phyloP scores from a whole-genome alignment of 345 rosid genomes.

The Bruguiera sexangula region DNA sequence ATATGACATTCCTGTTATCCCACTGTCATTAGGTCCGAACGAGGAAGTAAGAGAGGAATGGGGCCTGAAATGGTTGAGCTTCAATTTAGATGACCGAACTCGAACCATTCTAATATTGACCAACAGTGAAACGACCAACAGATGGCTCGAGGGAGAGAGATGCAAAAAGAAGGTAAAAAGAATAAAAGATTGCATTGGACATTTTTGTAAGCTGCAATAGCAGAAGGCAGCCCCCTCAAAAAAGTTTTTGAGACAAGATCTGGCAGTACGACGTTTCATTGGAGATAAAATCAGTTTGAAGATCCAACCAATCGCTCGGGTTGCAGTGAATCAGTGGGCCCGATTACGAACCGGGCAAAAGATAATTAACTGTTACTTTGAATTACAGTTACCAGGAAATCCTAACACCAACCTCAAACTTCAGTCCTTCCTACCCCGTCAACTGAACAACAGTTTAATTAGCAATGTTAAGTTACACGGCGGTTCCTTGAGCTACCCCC shows the following conservation, averaged over 20 bases:
- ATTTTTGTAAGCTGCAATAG: too few relatives aligned
- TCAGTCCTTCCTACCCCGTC: conserved; percentile 34
- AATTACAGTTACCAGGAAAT: conserved; percentile 31
- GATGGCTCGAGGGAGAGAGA: too few relatives aligned
- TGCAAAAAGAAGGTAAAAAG: too few relatives aligned
- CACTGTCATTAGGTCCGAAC: too few relatives aligned
- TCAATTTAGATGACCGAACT: too few relatives aligned
- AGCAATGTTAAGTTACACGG: conserved; percentile 31
- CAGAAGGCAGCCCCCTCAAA: too few relatives aligned
- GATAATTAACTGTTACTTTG: conserved; percentile 20
- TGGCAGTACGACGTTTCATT: not conserved
- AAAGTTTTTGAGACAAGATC: not conserved
- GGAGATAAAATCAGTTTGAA: not conserved
- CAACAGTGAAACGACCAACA: too few relatives aligned
- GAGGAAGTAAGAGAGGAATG: too few relatives aligned
- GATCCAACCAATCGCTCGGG: conserved; percentile 19
- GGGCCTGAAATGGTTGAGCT: too few relatives aligned
- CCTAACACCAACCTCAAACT: conserved; percentile 23
- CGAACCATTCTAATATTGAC: too few relatives aligned
- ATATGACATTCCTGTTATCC: too few relatives aligned
- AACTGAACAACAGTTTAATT: conserved; percentile 35
- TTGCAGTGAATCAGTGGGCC: conserved; percentile 22
- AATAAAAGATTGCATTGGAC: too few relatives aligned
- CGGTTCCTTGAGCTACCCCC: conserved; percentile 10
- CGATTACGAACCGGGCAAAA: conserved; percentile 14